Percentiles rank a stretch among this genome's conserved stretches.
phyloP scores from a whole-genome alignment of 2,329 filamentous ascomycete genomes.

The Lecanicillium sp. region DNA sequence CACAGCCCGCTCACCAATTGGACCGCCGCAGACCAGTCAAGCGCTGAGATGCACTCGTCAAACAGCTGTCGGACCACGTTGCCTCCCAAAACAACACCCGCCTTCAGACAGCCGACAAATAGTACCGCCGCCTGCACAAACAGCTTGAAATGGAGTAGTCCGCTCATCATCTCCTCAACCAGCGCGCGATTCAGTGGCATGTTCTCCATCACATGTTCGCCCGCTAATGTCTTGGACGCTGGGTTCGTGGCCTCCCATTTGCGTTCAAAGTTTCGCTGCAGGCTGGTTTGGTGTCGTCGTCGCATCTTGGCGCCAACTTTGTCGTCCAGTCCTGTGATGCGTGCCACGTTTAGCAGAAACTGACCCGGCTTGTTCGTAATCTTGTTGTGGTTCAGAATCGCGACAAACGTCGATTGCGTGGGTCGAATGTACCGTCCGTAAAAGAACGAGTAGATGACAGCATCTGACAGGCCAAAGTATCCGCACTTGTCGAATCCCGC shows the following conservation, averaged over 20 bases:
- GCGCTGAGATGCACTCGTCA: slow-evolving; percentile 33
- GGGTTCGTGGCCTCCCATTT: slow-evolving; percentile 24
- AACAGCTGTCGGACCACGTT: slow-evolving; percentile 31
- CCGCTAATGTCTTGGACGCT: slow-evolving; percentile 21
- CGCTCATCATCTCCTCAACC: slow-evolving; percentile 40
- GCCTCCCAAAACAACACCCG: slow-evolving; percentile 27
- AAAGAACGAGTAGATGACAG: slow-evolving; percentile 48
- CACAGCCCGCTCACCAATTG: slow-evolving; percentile 26
- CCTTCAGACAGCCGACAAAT: slow-evolving; percentile 33
- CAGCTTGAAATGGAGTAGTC: slow-evolving; percentile 42
- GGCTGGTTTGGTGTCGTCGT: slow-evolving; percentile 24
- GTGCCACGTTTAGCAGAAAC: slow-evolving; percentile 40
- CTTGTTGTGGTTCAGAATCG: slow-evolving; percentile 46
- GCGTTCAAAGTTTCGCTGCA: slow-evolving; percentile 17
- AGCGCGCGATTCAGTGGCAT: slow-evolving; percentile 32
- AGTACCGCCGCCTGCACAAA: slow-evolving; percentile 39
- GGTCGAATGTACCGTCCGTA: slow-evolving; percentile 37
- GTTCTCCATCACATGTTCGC: slow-evolving; percentile 35
- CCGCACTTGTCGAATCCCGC: slow-evolving; percentile 53
- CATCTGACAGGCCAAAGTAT: slow-evolving; percentile 43
- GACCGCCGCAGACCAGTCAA: slow-evolving; percentile 36
- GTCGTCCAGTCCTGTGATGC: slow-evolving; percentile 39
- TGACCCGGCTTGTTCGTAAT: slow-evolving; percentile 33
- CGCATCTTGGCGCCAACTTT: slow-evolving; percentile 34
- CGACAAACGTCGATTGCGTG: slow-evolving; percentile 43